phyloP scores from a whole-genome alignment of 2,329 filamentous ascomycete species.

The Aspergillus luchuensis region DNA sequence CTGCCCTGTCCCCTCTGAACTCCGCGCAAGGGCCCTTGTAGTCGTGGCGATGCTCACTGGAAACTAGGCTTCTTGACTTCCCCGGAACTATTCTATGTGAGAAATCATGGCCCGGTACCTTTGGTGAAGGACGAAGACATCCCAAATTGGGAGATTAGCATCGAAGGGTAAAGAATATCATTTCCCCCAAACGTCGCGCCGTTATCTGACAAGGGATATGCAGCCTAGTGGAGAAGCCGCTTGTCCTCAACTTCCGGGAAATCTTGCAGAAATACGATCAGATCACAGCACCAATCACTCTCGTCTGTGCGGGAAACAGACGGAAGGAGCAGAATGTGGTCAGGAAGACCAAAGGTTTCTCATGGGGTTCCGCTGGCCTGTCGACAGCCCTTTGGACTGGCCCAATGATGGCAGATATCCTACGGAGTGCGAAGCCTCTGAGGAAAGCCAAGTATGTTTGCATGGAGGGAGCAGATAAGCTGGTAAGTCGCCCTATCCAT shows the following conservation, averaged over 20 bases:
- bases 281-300: constrained; percentile 80
- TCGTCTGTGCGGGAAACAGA: constrained; percentile 89
- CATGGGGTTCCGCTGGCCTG: constrained; percentile 84
- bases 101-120: constrained; percentile 86
- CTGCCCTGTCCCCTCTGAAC: neutral
- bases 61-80: constrained; percentile 77
- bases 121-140: constrained; percentile 71
- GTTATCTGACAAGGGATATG: constrained; percentile 10
- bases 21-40: neutral
- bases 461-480: constrained; percentile 85
- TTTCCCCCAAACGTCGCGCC: neutral
- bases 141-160: constrained; percentile 75
- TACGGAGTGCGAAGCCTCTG: constrained; percentile 67
- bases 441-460: constrained; percentile 78
- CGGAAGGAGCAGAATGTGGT: constrained; percentile 92
- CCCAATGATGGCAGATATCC: constrained; percentile 70
- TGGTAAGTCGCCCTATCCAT: constrained; percentile 48
- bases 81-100: constrained; percentile 85
- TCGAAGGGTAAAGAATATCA: constrained; percentile 63
- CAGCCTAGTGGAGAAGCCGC: constrained; percentile 73
- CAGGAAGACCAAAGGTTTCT: constrained; percentile 89
- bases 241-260: constrained; percentile 71
- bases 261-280: constrained; percentile 76
- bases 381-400: constrained; percentile 90
- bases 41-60: constrained; percentile 1